phyloP scores from a whole-genome alignment of 2,329 filamentous ascomycete genomes.

The Colletotrichum tanaceti region DNA sequence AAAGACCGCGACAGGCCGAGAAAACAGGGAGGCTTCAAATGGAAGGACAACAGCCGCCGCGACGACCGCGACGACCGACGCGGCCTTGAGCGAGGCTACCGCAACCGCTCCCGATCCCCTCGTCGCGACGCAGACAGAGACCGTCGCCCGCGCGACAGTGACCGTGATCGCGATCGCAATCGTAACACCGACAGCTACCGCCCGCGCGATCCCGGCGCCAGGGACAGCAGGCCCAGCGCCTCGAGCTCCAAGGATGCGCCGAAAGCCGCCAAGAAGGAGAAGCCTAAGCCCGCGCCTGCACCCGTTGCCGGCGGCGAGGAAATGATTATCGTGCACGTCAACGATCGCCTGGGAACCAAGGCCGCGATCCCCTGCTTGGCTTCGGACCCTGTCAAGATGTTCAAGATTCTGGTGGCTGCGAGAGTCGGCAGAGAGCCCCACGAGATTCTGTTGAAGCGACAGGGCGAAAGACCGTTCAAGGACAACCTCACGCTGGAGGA shows the following conservation, averaged over 20 bases:
- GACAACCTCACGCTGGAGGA: conserved; percentile 88
- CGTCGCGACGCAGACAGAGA: conserved; percentile 43
- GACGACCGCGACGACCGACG: conserved; percentile 55
- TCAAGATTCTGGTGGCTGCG: conserved; percentile 92
- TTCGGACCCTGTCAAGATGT: conserved; percentile 83
- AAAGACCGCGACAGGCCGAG: conserved; percentile 26
- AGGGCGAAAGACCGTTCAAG: conserved; percentile 94
- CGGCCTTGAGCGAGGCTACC: conserved; percentile 64
- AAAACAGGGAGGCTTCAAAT: conserved; percentile 60
- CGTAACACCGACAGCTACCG: conserved; percentile 43
- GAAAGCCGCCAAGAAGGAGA: conserved; percentile 48
- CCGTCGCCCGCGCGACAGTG: conserved; percentile 49
- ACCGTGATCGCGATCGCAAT: conserved; percentile 52
- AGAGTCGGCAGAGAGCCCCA: conserved; percentile 89
- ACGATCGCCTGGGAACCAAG: conserved; percentile 96
- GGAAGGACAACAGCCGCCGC: conserved; percentile 67
- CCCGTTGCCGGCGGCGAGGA: conserved; percentile 67
- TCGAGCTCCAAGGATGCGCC: conserved; percentile 47
- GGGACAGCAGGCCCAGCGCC: conserved; percentile 46
- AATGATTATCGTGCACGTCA: conserved; percentile 95
- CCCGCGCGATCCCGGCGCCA: conserved; percentile 40
- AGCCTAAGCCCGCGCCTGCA: conserved; percentile 47
- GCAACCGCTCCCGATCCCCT: conserved; percentile 56
- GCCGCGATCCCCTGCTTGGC: conserved; percentile 90
- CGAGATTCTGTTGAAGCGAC: conserved; percentile 91